Evolutionary conservation across 1,284 basidiomycete genomes (phyloP).

Genomic region (Spongiforma sp.): DNA sequence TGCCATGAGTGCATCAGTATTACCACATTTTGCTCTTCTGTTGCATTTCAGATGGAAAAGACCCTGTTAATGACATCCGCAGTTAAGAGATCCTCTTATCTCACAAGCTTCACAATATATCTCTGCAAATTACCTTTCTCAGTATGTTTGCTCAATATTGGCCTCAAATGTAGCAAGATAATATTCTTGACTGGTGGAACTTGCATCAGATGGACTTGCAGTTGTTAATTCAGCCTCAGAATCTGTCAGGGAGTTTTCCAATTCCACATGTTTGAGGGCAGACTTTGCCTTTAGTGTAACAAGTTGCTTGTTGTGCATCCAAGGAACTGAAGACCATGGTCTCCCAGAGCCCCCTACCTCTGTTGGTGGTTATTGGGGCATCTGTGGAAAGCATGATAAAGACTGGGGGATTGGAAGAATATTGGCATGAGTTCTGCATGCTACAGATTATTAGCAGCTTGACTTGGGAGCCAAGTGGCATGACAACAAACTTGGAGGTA

Average conservation of each 20-base stretch:
- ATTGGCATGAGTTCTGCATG: background rate
- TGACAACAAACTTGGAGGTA: background rate
- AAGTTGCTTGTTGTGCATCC: background rate
- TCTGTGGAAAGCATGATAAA: background rate
- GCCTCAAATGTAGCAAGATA: background rate
- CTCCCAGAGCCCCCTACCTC: background rate
- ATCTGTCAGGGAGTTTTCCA: background rate
- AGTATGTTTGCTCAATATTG: background rate
- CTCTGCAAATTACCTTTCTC: background rate
- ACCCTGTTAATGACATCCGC: background rate
- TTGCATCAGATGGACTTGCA: background rate
- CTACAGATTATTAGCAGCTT: background rate
- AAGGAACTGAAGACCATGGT: background rate
- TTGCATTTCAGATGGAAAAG: background rate
- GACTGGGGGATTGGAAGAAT: background rate
- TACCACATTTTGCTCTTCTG: background rate
- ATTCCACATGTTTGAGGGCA: background rate
- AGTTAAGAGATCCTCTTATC: background rate
- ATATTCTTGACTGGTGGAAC: background rate
- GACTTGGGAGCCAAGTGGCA: background rate
- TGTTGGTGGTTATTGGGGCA: background rate
- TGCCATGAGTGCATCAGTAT: background rate
- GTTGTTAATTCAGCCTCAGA: background rate
- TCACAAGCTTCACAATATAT: background rate
- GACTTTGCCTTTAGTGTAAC: slow-evolving; percentile 27